phyloP scores from a whole-genome alignment of 2,329 filamentous ascomycete species.

The Colletotrichum caudatum region DNA sequence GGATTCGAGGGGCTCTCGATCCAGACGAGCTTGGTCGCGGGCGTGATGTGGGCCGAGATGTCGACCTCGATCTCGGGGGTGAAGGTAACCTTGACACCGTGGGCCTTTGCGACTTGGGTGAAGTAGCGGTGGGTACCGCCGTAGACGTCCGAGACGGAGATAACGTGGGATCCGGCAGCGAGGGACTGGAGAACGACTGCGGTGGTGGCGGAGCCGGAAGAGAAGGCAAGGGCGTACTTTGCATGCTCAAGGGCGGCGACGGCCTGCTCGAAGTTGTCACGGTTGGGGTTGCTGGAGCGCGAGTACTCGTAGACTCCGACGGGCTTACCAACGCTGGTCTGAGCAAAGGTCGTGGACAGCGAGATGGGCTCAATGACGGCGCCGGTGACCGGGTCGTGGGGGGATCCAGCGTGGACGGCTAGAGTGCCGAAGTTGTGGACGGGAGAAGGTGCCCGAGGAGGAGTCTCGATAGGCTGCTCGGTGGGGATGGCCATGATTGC shows the following conservation, averaged over 20 bases:
- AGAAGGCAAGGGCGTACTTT: constrained; percentile 92
- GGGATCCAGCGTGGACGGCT: constrained; percentile 92
- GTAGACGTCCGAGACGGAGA: constrained; percentile 97
- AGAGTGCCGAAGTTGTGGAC: constrained; percentile 89
- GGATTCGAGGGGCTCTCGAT: constrained; percentile 97
- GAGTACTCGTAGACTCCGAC: constrained; percentile 94
- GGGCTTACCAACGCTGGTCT: constrained; percentile 87
- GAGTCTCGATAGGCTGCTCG: constrained; percentile 50
- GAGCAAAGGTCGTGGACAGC: constrained; percentile 95
- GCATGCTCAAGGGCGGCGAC: constrained; percentile 94
- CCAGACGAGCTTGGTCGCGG: constrained; percentile 95
- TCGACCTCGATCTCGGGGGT: constrained; percentile 92
- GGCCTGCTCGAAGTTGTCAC: constrained; percentile 92
- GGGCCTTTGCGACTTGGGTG: constrained; percentile 94
- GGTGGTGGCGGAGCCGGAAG: constrained; percentile 93
- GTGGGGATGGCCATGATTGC: constrained; percentile 47
- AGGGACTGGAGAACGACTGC: constrained; percentile 94
- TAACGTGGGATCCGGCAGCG: constrained; percentile 89
- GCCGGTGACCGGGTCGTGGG: constrained; percentile 90
- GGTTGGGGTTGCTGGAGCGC: constrained; percentile 93
- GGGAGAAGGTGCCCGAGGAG: constrained; percentile 65
- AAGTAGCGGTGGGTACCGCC: constrained; percentile 99
- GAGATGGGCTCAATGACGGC: constrained; percentile 98
- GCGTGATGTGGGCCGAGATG: constrained; percentile 84
- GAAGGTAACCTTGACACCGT: constrained; percentile 95